These are phyloP conservation scores for Fusarium pininemorale DNA, from an alignment of 2,329 filamentous ascomycete genomes.

Conservation along the genomic window DNA sequence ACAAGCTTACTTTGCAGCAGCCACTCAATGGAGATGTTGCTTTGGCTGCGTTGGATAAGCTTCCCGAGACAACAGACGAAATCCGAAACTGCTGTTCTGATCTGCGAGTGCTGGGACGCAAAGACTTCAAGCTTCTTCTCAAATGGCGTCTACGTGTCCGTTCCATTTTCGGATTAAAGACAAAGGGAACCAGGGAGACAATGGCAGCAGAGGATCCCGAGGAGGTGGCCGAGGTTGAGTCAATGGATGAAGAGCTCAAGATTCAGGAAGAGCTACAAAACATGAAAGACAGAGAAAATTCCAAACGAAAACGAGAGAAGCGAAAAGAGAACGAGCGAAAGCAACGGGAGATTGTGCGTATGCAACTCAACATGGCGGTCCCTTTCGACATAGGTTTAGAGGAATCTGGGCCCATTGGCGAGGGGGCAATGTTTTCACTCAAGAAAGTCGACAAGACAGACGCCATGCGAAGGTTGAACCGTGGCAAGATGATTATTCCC, in stretches of 20 bases:
- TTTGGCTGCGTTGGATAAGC: conserved; percentile 82
- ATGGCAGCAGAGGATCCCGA: conserved; percentile 57
- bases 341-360: conserved; percentile 90
- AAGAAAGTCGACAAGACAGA: conserved; percentile 82
- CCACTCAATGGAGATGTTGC: conserved; percentile 85
- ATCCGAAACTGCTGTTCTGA: conserved; percentile 82
- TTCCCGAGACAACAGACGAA: conserved; percentile 87
- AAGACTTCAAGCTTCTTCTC: conserved; percentile 90
- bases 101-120: conserved; percentile 88
- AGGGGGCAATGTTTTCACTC: conserved; percentile 86
- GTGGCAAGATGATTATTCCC: conserved; percentile 80
- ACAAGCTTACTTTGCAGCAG: conserved; percentile 85
- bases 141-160: no score
- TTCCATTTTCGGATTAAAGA: no score
- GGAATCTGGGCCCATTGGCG: conserved; percentile 79
- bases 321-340: conserved; percentile 92
- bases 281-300: conserved; percentile 79
- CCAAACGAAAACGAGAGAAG: conserved; percentile 83
- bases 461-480: conserved; percentile 67
- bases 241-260: conserved; percentile 93
- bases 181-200: no score
- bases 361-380: conserved; percentile 99
- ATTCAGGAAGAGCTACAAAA: conserved; percentile 88
- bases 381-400: conserved; percentile 97
- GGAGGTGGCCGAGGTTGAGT: conserved; percentile 83